Evolutionary conservation across 2,329 filamentous ascomycete genomes (phyloP).

Genomic region (Curvularia spicifera): DNA sequence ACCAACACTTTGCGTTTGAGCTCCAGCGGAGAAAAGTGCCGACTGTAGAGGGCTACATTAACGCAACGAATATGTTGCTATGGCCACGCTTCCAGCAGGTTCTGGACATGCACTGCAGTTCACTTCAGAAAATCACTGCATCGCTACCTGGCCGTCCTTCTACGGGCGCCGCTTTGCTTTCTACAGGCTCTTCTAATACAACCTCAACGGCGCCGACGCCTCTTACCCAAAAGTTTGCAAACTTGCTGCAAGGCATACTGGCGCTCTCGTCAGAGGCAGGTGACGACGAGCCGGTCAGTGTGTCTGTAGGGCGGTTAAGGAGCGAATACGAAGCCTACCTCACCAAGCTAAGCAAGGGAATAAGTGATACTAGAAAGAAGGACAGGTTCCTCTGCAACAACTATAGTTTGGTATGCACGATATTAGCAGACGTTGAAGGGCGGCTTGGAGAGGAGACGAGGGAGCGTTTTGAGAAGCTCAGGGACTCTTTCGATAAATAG

Average conservation of each 20-base stretch:
- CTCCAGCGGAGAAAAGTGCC: slow-evolving; percentile 90
- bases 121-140: slow-evolving; percentile 67
- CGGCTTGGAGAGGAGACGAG: slow-evolving; percentile 78
- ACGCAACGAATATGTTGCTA: slow-evolving; percentile 91
- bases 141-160: slow-evolving; percentile 49
- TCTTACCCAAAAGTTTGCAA: slow-evolving; percentile 92
- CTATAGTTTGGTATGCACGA: slow-evolving; percentile 91
- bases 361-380: slow-evolving; percentile 78
- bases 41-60: slow-evolving; percentile 87
- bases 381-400: slow-evolving; percentile 95
- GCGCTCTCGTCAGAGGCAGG: slow-evolving; percentile 85
- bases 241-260: slow-evolving; percentile 85
- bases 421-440: slow-evolving; percentile 74
- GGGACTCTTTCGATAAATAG: slow-evolving; percentile 48
- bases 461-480: slow-evolving; percentile 72
- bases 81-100: slow-evolving; percentile 95
- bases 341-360: slow-evolving; percentile 74
- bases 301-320: slow-evolving; percentile 77
- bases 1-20: slow-evolving; percentile 93
- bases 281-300: slow-evolving; percentile 89
- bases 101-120: slow-evolving; percentile 92
- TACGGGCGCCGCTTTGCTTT: slow-evolving; percentile 45
- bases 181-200: slow-evolving; percentile 54
- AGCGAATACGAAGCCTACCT: slow-evolving; percentile 85
- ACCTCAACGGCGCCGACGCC: slow-evolving; percentile 84